Percentiles rank a stretch among this genome's conserved stretches.
Evolutionary conservation across 257 asterid genomes (phyloP).

Genomic region (Gentiana straminea): DNA sequence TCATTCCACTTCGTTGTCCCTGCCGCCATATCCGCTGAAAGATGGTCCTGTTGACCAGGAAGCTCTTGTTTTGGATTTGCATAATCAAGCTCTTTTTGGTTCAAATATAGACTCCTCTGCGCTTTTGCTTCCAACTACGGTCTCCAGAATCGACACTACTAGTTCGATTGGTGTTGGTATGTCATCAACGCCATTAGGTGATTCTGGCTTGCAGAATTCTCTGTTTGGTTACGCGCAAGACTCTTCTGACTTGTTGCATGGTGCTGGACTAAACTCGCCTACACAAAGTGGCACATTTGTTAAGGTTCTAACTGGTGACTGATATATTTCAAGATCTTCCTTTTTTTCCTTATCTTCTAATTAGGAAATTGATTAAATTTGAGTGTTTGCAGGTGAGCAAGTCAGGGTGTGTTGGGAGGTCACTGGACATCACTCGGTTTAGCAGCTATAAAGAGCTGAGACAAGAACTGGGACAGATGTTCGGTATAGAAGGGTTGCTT

Average conservation of each 20-base stretch:
- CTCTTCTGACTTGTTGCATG: conserved; percentile 61
- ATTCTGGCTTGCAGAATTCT: conserved; percentile 58
- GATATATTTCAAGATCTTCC: not conserved
- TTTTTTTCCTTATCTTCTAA: not conserved
- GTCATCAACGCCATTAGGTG: conserved; percentile 51
- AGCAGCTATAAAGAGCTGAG: conserved; percentile 92
- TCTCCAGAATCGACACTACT: conserved; percentile 41
- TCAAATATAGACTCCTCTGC: conserved; percentile 54
- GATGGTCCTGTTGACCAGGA: conserved; percentile 53
- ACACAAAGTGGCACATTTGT: conserved; percentile 46
- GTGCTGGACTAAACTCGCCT: conserved; percentile 56
- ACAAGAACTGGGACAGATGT: conserved; percentile 83
- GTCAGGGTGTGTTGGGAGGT: conserved; percentile 84
- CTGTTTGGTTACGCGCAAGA: conserved; percentile 55
- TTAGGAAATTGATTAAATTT: conserved; percentile 5
- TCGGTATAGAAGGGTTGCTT: conserved; percentile 85
- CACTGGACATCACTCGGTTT: conserved; percentile 84
- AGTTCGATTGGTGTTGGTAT: conserved; percentile 42
- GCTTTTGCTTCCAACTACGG: conserved; percentile 61
- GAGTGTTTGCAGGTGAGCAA: conserved; percentile 54
- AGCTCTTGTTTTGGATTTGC: conserved; percentile 41
- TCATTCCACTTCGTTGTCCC: conserved; percentile 33
- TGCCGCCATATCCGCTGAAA: conserved; percentile 48
- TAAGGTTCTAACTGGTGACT: conserved; percentile 40
- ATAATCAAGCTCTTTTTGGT: conserved; percentile 56